Evolutionary conservation across 306 rosid species (phyloP), one percentile per base, ranked within the genome.

Genomic region (Trifolium fragiferum): DNA sequence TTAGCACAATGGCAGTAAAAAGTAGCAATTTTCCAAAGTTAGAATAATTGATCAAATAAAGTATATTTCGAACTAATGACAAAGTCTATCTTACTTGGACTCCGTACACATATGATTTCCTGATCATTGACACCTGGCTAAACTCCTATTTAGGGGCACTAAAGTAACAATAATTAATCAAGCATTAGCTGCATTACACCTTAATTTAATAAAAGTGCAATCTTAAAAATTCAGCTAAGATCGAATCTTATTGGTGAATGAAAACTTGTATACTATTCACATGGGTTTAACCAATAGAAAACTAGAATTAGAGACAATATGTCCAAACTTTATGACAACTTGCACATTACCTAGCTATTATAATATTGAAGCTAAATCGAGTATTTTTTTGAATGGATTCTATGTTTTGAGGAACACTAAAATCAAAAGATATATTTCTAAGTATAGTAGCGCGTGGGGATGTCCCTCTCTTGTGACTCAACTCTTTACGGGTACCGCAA

Each of bases 111-210:
- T 73, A 88, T 89, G 76, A 89, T 85, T 76, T 76, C 68, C 82
- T 85, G 88, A 86, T 86, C 72, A 90, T 90, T 84, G 96, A 88
- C 96, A 90, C 89, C 87, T 90, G 96, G 82, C 88, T 57, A 44
- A 66, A 20, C 57, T 67, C 58, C 44, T 27, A 51, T 47, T 44
- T 44, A 30, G 33, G 57, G 68, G 68, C 77, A 69, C 72, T 41
- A 12, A 70, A 62, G 4, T 25, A 37, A 54, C 11, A 46, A 54
- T 62, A 57, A 20, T 63, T 53, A 71, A 77, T 68, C 62, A 54
- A 57, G 41, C 70, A 51, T 37, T 37, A 37, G 40, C 40, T 37
- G 10, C 40, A 37, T 69, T 68, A 54, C 5, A 35, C 27, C 40
- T 55, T 66, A 72, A 46, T 82, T 79, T 37, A 72, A 70, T 74